These are phyloP conservation scores for Yamadazyma dushanensis DNA, from an alignment of 1,139 yeast genomes.

Conservation along the genomic window DNA sequence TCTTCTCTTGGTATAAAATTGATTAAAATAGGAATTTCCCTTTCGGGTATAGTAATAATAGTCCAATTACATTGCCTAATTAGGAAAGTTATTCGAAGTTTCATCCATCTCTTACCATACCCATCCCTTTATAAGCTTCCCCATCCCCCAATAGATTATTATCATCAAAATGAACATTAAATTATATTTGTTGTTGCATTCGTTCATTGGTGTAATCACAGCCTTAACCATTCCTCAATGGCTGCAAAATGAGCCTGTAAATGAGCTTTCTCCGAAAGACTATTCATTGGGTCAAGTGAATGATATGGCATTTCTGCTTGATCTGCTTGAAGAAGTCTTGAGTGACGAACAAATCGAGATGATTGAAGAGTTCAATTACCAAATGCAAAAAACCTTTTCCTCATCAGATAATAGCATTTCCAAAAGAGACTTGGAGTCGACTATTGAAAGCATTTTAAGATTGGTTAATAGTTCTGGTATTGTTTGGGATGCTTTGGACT, in stretches of 20 bases:
- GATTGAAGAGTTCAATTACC: slow-evolving; percentile 13
- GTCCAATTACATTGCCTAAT: slow-evolving; percentile 14
- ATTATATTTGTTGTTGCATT: neutral
- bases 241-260: slow-evolving; percentile 1
- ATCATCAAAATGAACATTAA: slow-evolving; percentile 1
- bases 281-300: neutral
- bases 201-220: neutral
- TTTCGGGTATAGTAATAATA: slow-evolving; percentile 5
- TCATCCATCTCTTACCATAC: neutral
- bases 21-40: slow-evolving; percentile 3
- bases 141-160: neutral
- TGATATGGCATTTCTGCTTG: too few relatives aligned
- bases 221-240: slow-evolving; percentile 1
- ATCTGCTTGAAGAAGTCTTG: slow-evolving; percentile 14
- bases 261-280: too few relatives aligned
- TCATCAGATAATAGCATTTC: slow-evolving; percentile 1
- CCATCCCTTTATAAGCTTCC: neutral
- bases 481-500: slow-evolving; percentile 36
- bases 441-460: slow-evolving; percentile 24
- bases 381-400: slow-evolving; percentile 8
- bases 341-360: slow-evolving; percentile 15
- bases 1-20: neutral
- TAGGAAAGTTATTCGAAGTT: slow-evolving; percentile 11
- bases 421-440: slow-evolving; percentile 22
- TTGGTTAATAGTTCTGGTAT: slow-evolving; percentile 39